Evolutionary conservation across 1,284 basidiomycete genomes (phyloP).

Genomic region (Cryptococcus floricola): DNA sequence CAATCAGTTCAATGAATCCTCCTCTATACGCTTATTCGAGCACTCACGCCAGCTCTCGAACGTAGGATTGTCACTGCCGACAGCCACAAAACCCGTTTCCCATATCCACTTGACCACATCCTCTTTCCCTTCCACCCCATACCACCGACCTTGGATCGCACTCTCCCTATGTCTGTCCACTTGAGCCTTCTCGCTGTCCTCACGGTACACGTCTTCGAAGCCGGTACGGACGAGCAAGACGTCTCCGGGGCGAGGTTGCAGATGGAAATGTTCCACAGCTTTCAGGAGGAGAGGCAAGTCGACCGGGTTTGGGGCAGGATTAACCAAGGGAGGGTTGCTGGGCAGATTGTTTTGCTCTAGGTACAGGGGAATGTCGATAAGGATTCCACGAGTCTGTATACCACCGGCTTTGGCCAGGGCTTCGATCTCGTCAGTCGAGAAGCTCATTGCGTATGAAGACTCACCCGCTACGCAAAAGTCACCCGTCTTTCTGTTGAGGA

Average conservation of each 20-base stretch:
- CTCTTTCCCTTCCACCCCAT: conserved; percentile 9
- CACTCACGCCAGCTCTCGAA: conserved; percentile 20
- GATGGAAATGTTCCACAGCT: conserved; percentile 17
- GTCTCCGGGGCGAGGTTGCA: conserved; percentile 11
- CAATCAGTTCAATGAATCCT: not conserved
- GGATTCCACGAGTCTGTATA: conserved; percentile 13
- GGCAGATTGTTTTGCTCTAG: conserved; percentile 12
- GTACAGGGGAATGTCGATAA: conserved; percentile 16
- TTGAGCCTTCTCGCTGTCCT: not conserved
- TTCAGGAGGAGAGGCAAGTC: conserved; percentile 11
- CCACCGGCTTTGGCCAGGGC: conserved; percentile 14
- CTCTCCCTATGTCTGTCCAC: not conserved
- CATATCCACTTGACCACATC: conserved; percentile 17
- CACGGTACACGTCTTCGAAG: conserved; percentile 9
- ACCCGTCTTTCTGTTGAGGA: conserved; percentile 12
- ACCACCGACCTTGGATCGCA: conserved; percentile 1
- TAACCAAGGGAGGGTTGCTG: conserved; percentile 2
- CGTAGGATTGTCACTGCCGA: conserved; percentile 17
- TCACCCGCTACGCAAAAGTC: conserved; percentile 18
- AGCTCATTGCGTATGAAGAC: not conserved
- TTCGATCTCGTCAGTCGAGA: not conserved
- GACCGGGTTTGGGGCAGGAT: conserved; percentile 4
- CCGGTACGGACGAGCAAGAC: conserved; percentile 16
- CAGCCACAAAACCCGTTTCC: conserved; percentile 18
- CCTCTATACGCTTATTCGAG: not conserved